Evolutionary conservation across 2,329 filamentous ascomycete species (phyloP).

Genomic region (Harringtonia lauricola): DNA sequence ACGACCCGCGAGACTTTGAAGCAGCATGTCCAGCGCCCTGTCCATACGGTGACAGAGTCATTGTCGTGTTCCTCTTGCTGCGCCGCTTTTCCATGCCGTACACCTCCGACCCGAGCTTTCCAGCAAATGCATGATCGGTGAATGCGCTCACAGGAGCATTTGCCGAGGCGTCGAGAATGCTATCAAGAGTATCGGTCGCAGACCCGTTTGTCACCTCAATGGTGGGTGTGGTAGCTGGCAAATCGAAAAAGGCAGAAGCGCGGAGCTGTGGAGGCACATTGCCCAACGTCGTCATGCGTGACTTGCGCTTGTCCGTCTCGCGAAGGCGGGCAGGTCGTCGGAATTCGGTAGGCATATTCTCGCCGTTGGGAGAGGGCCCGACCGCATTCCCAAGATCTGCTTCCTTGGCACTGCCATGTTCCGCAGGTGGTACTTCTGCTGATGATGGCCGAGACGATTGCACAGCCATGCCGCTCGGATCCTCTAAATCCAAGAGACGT

Average conservation of each 20-base stretch:
- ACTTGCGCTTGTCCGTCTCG: conserved; percentile 25
- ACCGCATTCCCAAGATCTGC: no score
- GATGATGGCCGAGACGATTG: not conserved
- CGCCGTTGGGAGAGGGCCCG: no score
- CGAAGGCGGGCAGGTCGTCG: conserved; percentile 18
- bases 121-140: conserved; percentile 76
- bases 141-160: conserved; percentile 83
- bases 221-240: conserved; percentile 38
- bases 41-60: not conserved
- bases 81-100: conserved; percentile 53
- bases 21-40: not conserved
- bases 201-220: conserved; percentile 64
- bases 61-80: conserved; percentile 18
- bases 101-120: conserved; percentile 62
- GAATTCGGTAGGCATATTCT: conserved; percentile 9
- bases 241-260: conserved; percentile 85
- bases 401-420: no score
- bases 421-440: not conserved
- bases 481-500: conserved; percentile 1
- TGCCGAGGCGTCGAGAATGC: conserved; percentile 81
- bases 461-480: not conserved
- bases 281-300: conserved; percentile 24
- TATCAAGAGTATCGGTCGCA: conserved; percentile 79
- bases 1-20: not conserved
- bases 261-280: conserved; percentile 71